Base-by-base conservation (phyloP, 768 basidiomycete genomes). In the Phylloporus sp. region DNA sequence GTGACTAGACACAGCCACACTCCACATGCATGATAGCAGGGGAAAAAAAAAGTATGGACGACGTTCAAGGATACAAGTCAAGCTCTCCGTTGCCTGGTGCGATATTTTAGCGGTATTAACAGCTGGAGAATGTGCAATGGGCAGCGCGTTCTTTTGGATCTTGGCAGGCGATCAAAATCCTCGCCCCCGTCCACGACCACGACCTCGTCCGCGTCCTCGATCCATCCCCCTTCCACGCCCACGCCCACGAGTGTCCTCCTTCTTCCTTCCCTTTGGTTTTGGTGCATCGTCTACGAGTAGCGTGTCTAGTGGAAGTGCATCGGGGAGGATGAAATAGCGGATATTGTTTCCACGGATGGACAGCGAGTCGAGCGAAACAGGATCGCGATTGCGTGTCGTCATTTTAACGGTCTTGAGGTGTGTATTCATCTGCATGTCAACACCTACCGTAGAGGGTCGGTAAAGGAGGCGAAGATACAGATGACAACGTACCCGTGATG, bases 381-480 rank as follows among this genome's bases (percentile, higher is more conserved):
- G 91, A 50, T 94, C 91, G 54, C 91, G 88, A 68, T 92, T 94
- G 48, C 92, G 84, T 27, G 84, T 79, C n/a, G 92, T 92, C 78
- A 98, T 86, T 74, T 97, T 97, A 58, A 99, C 91, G 43, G 93
- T 91, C 77, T 99, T 99, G 47, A 99, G 79, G 62, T 97, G 89
- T 3, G 95, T 98, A 76, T 97, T 98, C 95, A 99, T 99, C 65
- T 95, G 93, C 80, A 95, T 94, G 72, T 99, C 95, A 45, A 99
- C 97, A 52, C 94, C 95, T 97, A 38, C 69, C 15, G 35, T 13
- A 34, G 40, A 50, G 44, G 26, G 39, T 51, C 15, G 61, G 29
- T 18, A 23, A n/a, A n/a, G n/a, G n/a, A n/a, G n/a, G n/a, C 18
- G 40, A 40, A 15, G 5, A 22, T n/a, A 4, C 22, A 23, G 27